A percentile compares a stretch with the other conserved stretches of the same genome.
These are phyloP conservation scores for Amborella trichopoda DNA, from an alignment of 164 flowering plant species.

Conservation along the genomic window DNA sequence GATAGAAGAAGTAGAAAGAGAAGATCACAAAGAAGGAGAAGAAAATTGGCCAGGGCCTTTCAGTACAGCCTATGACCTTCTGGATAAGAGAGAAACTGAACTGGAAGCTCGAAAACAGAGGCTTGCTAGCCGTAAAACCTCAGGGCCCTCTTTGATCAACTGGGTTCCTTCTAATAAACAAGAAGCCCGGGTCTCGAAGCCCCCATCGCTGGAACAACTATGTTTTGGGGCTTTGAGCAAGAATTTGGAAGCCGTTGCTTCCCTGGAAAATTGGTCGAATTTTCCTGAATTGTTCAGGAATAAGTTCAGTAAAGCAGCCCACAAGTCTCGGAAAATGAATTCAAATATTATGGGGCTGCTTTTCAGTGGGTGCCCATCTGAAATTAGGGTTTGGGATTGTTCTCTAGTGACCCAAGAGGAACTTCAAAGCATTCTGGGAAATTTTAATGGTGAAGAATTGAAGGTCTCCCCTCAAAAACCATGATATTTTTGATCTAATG, in stretches of 20 bases:
- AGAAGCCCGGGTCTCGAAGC: slow-evolving; percentile 1
- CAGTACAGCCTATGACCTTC: slow-evolving; percentile 78
- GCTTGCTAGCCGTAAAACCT: not conserved
- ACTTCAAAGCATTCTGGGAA: slow-evolving; percentile 24
- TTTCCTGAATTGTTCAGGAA: no score
- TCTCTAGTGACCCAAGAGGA: slow-evolving; percentile 72
- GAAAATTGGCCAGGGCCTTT: slow-evolving; percentile 99
- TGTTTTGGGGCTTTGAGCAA: slow-evolving; percentile 36
- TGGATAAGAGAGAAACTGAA: slow-evolving; percentile 35
- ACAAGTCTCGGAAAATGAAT: slow-evolving; percentile 54
- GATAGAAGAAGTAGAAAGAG: no score
- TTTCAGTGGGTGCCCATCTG: slow-evolving; percentile 47
- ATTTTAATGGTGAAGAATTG: slow-evolving; percentile 40
- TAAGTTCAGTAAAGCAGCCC: no score
- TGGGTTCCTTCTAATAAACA: slow-evolving; percentile 43
- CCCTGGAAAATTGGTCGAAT: no score
- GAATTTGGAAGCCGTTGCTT: slow-evolving; percentile 48
- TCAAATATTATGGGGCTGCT: slow-evolving; percentile 43
- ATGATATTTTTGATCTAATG: no score
- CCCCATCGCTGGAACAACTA: slow-evolving; percentile 48
- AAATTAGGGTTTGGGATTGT: slow-evolving; percentile 55
- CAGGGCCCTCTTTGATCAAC: slow-evolving; percentile 9
- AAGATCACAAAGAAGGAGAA: no score
- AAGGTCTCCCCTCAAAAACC: no score
- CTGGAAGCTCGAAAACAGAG: slow-evolving; percentile 4